phyloP scores from a whole-genome alignment of 129 eudicot species.

The Escallonia herrerae region DNA sequence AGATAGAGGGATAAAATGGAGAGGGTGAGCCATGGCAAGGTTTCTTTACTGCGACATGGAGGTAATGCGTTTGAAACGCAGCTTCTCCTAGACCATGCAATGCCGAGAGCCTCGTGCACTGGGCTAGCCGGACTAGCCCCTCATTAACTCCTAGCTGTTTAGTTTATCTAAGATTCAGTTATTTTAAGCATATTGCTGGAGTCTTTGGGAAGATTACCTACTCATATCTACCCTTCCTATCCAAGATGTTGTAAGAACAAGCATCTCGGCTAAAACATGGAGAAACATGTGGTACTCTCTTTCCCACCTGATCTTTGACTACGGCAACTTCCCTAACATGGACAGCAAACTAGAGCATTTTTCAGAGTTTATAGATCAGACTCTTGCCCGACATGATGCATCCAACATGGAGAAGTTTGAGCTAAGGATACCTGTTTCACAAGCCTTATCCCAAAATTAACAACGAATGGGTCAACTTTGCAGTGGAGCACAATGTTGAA shows the following conservation, averaged over 20 bases:
- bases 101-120: too few species aligned
- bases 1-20: too few species aligned
- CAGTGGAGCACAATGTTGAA: neutral
- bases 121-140: too few species aligned
- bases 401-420: neutral
- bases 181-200: too few species aligned
- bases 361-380: neutral
- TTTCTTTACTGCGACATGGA: too few species aligned
- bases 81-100: too few species aligned
- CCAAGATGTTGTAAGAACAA: neutral
- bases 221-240: neutral
- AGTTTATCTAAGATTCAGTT: too few species aligned
- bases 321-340: neutral
- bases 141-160: too few species aligned
- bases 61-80: too few species aligned
- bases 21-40: too few species aligned
- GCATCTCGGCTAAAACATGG: neutral
- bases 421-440: neutral
- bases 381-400: neutral
- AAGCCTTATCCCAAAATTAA: neutral
- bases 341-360: neutral
- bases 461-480: neutral
- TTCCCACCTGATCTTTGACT: neutral
- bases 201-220: too few species aligned
- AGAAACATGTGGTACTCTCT: neutral